Conservation (phyloP, 116 monocot species). For the Papilionanthe hybrid region DNA sequence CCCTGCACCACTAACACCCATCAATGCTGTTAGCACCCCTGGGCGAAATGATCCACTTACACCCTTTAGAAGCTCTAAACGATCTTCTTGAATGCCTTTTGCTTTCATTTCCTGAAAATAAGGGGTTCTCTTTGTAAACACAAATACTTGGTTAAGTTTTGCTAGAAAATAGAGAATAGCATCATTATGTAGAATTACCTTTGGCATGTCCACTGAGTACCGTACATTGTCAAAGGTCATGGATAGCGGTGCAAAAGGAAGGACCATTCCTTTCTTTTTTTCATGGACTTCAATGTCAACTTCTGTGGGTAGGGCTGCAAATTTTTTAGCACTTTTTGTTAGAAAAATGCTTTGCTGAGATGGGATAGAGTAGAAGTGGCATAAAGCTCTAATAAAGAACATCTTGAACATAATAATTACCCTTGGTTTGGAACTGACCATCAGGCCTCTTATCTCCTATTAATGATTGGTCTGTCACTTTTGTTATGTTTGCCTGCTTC, state of each 20-base stretch:
- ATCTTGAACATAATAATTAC: neutral
- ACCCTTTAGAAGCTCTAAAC: conserved; percentile 32
- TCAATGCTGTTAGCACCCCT: conserved; percentile 23
- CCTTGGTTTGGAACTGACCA: neutral
- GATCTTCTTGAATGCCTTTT: conserved; percentile 37
- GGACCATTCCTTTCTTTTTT: conserved; percentile 31
- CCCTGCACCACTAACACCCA: conserved; percentile 25
- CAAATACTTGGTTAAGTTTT: neutral
- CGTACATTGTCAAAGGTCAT: conserved; percentile 27
- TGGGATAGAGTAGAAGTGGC: neutral
- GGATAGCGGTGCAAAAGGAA: conserved; percentile 31
- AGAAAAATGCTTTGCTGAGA: neutral
- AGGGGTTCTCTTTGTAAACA: neutral
- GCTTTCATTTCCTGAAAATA: conserved; percentile 58
- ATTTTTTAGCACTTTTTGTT: neutral
- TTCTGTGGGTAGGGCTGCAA: neutral
- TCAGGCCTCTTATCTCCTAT: conserved; percentile 1
- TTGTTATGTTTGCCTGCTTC: conserved; percentile 30
- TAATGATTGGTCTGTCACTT: conserved; percentile 12
- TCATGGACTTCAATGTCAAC: neutral
- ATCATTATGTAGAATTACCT: conserved; percentile 11
- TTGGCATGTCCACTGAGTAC: conserved; percentile 39
- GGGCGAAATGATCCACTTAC: conserved; percentile 19
- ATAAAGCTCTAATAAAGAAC: neutral
- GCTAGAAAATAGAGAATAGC: neutral